Base-by-base conservation (phyloP, 257 asterid species). In the Gentiana straminea region DNA sequence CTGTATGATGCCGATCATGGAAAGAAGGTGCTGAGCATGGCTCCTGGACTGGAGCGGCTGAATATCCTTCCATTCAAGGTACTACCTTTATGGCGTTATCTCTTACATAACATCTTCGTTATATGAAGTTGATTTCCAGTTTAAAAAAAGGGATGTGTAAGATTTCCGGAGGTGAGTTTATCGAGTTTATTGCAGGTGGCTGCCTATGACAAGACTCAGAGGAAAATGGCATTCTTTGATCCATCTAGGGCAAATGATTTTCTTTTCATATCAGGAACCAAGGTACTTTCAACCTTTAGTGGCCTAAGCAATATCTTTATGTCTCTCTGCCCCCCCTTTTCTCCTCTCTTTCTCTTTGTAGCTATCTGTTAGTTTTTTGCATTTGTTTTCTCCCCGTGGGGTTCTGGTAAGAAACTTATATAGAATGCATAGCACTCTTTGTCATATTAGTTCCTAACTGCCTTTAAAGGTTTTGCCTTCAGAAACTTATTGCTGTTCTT, bases 1-100 rank as follows among this genome's bases (percentile, higher is more conserved):
- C 74, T 90, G 4, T 90, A 90, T 64, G 90, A 90, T 73, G 94
- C 97, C n/a, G 97, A 90, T 73, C 97, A 90, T 53, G 97, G 97
- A n/a, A 90, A 86, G 84, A 82, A 82, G 70, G 94, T 90, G 53
- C 82, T 90, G 10, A 77, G 94, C 77, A 82, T 90, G 98, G 97
- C 96, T 52, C 97, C 96, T 2, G 97, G 97, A 49, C 67, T 90
- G 51, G 96, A 90, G 73, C 71, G 88, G 57, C 83, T 90, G 58
- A 90, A 86, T 73, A 90, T 90, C 63, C 74, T 90, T 46, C 97
- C 96, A 9, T 90, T 90, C 76, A 86, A 80, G 94, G 97, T 89
- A 70, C 6, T 51, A 33, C 36, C 33, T 49, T 55, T 9, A 2
- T 5, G 46, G 13, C 6, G 3, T 5, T 12, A 15, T 8, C 9